A percentile compares a stretch with the other conserved stretches of the same genome.
Conservation (phyloP, 2,329 filamentous ascomycete species). For the Ceratocystiopsis sp. region DNA sequence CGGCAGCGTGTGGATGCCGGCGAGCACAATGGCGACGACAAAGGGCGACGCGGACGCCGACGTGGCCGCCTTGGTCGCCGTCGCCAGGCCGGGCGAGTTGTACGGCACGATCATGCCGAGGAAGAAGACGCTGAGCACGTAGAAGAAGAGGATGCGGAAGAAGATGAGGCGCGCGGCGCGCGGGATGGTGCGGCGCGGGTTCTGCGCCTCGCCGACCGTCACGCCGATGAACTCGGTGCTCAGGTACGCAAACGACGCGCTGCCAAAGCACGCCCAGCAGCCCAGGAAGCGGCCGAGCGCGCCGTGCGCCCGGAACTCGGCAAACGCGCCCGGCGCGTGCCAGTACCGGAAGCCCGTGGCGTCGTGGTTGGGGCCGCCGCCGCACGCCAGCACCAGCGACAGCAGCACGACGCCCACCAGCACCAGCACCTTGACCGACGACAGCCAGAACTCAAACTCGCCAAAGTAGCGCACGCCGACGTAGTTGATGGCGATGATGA, state of each 20-base stretch:
- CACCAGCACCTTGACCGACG: constrained; percentile 21
- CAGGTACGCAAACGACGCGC: constrained; percentile 10
- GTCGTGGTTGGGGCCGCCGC: constrained; percentile 7
- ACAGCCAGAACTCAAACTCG: constrained; percentile 28
- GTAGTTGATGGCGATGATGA: too few relatives aligned
- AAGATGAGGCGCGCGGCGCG: constrained; percentile 12
- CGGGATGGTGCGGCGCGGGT: constrained; percentile 10
- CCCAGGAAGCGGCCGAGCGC: background rate
- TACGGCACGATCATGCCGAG: constrained; percentile 16
- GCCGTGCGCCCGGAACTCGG: constrained; percentile 24
- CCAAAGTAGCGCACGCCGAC: constrained; percentile 22
- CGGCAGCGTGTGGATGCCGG: constrained; percentile 49
- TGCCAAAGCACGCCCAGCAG: constrained; percentile 14
- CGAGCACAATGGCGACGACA: constrained; percentile 54
- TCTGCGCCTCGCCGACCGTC: constrained; percentile 9
- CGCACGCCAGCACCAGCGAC: constrained; percentile 27
- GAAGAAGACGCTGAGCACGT: constrained; percentile 15
- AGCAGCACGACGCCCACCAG: constrained; percentile 28
- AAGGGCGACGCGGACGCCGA: constrained; percentile 45
- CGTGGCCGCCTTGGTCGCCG: constrained; percentile 7
- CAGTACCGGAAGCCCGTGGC: constrained; percentile 19
- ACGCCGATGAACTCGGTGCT: constrained; percentile 12
- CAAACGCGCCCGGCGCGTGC: constrained; percentile 36
- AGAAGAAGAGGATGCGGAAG: constrained; percentile 15
- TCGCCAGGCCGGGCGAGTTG: constrained; percentile 12